Evolutionary conservation across 192 early-diverging fungal genomes (phyloP).

Genomic region (Obelidium mucronatum): DNA sequence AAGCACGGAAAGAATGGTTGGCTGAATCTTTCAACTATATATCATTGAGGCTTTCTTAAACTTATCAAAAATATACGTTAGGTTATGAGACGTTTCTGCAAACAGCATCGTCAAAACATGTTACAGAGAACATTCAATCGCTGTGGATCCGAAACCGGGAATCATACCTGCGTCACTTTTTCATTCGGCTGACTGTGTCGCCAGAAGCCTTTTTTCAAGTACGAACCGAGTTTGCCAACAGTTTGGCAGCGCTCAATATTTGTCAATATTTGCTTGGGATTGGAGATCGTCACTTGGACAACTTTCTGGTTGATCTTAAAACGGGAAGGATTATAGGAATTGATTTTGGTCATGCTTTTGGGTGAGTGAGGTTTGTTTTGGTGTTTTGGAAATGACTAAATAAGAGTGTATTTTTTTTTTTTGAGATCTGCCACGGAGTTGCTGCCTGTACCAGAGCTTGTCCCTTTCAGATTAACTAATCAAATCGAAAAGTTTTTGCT

Average conservation of each 20-base stretch:
- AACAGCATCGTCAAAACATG: constrained; percentile 54
- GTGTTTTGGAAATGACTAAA: neutral
- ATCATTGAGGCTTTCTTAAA: neutral
- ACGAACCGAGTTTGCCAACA: constrained; percentile 71
- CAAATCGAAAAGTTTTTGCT: constrained; percentile 70
- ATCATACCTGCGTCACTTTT: constrained; percentile 59
- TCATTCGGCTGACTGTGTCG: constrained; percentile 67
- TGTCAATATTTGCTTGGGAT: constrained; percentile 80
- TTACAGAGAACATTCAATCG: constrained; percentile 57
- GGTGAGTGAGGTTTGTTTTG: too few relatives aligned
- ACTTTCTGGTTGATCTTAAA: constrained; percentile 74
- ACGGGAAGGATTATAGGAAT: constrained; percentile 74
- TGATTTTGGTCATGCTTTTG: constrained; percentile 88
- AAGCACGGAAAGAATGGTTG: constrained; percentile 43
- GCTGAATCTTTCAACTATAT: too few relatives aligned
- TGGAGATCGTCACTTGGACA: constrained; percentile 83
- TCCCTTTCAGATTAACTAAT: constrained; percentile 77
- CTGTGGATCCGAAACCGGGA: constrained; percentile 49
- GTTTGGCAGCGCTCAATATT: constrained; percentile 72
- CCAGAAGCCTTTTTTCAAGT: constrained; percentile 78
- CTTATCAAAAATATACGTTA: constrained; percentile 12
- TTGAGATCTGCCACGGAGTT: constrained; percentile 78
- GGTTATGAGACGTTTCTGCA: constrained; percentile 65
- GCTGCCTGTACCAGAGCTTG: constrained; percentile 76
- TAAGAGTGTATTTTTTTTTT: constrained; percentile 16